These are phyloP conservation scores for Sarocladium kiliense DNA, from an alignment of 2,329 filamentous ascomycete species.

Conservation along the genomic window DNA sequence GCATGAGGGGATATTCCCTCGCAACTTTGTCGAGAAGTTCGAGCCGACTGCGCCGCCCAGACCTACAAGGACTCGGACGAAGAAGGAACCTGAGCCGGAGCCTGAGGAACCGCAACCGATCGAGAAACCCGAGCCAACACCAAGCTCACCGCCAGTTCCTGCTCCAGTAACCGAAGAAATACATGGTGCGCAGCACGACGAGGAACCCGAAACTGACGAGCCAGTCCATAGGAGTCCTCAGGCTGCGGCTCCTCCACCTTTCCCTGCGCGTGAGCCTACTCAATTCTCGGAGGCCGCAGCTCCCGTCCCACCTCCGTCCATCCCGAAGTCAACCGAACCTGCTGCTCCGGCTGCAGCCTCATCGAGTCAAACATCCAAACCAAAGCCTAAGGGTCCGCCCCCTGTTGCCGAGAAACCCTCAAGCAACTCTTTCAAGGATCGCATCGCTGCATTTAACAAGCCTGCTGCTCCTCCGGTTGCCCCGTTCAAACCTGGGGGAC, in stretches of 20 bases:
- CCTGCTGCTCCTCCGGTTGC: slow-evolving; percentile 75
- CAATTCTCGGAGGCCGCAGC: slow-evolving; percentile 4
- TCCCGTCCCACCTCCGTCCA: slow-evolving; percentile 17
- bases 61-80: slow-evolving; percentile 68
- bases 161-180: slow-evolving; percentile 23
- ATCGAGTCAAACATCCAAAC: slow-evolving; percentile 20
- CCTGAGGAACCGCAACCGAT: slow-evolving; percentile 17
- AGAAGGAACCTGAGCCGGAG: slow-evolving; percentile 43
- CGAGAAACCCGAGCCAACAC: slow-evolving; percentile 17
- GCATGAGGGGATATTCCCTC: slow-evolving; percentile 84
- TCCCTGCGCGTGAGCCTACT: slow-evolving; percentile 18
- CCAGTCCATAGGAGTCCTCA: slow-evolving; percentile 26
- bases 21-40: slow-evolving; percentile 96
- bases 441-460: slow-evolving; percentile 97
- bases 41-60: slow-evolving; percentile 87
- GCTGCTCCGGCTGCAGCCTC: slow-evolving; percentile 31
- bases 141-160: slow-evolving; percentile 25
- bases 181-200: not conserved
- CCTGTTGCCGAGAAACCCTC: slow-evolving; percentile 69
- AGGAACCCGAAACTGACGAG: slow-evolving; percentile 24
- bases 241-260: slow-evolving; percentile 23
- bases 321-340: slow-evolving; percentile 35
- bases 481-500: slow-evolving; percentile 78
- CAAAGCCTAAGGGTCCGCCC: slow-evolving; percentile 53
- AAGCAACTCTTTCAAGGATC: slow-evolving; percentile 80